Conservation (phyloP, 1,284 basidiomycete genomes). For the Amylostereum areolatum region DNA sequence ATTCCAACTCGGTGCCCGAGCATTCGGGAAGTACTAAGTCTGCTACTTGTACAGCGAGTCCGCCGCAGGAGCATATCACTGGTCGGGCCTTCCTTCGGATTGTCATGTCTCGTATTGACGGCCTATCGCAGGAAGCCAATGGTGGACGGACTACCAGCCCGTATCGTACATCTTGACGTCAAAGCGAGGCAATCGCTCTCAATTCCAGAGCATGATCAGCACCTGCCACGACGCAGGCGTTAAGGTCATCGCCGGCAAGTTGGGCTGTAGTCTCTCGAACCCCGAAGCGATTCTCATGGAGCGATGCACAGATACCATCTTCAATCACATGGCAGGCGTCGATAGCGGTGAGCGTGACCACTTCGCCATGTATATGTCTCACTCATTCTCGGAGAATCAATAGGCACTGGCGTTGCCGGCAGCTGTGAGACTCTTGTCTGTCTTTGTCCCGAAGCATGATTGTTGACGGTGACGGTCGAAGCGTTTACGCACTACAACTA, state of each 20-base stretch:
- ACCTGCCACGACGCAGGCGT: constrained; percentile 29
- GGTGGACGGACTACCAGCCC: constrained; percentile 38
- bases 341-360: constrained; percentile 1
- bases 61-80: constrained; percentile 23
- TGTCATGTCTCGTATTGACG: background rate
- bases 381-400: background rate
- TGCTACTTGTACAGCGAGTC: constrained; percentile 17
- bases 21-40: background rate
- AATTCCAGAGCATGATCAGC: constrained; percentile 27
- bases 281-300: background rate
- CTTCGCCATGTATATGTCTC: background rate
- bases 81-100: constrained; percentile 6
- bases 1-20: background rate
- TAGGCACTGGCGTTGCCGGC: constrained; percentile 8
- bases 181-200: constrained; percentile 26
- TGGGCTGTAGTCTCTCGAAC: background rate
- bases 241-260: constrained; percentile 21
- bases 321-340: constrained; percentile 22
- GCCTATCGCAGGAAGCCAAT: constrained; percentile 21
- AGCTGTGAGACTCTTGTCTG: background rate
- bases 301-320: constrained; percentile 13
- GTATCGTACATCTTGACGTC: constrained; percentile 30
- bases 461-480: background rate
- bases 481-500: constrained; percentile 15
- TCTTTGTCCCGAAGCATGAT: background rate